Evolutionary conservation across 495 filamentous ascomycete genomes (phyloP), one percentile per base, ranked within the genome.

Genomic region (Aspergillus sclerotioniger): DNA sequence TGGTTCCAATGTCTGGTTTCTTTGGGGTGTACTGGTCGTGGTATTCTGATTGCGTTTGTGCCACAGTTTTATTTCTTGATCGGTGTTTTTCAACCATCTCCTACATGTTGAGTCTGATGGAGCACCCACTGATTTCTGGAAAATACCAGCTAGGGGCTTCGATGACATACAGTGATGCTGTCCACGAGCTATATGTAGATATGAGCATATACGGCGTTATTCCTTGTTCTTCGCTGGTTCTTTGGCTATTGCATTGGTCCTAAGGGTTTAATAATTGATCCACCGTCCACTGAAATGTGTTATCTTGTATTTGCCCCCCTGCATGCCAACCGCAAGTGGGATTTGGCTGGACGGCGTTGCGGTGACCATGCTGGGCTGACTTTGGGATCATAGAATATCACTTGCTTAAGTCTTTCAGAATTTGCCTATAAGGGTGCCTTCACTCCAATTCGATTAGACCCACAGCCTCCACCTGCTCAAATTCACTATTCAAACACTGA

Each of bases 151-250:
- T 58, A 45, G 65, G 60, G 65, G 67, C 68, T 73, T 75, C 64
- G 67, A 71, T 72, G 66, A 70, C 58, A 64, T 57, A 63, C 61
- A 71, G 62, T 68, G 68, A 73, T 67, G 67, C 62, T 67, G 67
- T 54, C 60, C 48, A 72, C 64, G 70, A 72, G 58, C 63, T 69
- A 66, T 64, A 74, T 77, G 74, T 77, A 77, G 74, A 77, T 75
- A 75, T 73, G 72, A 76, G 74, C 74, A 77, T 77, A 65, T 67
- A 68, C 59, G 74, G 74, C 71, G 74, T 74, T 74, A 57, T 63
- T 60, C 50, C 54, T 62, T 69, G 53, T 57, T 50, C 57, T 56
- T 61, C 45, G 54, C 51, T 64, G 50, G 35, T 49, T 67, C 57
- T 61, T 67, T 57, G 58, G 54, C 53, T 68, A 64, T 60, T 48